Evolutionary conservation across 2,329 filamentous ascomycete species (phyloP).

Genomic region (Fusarium sacchari): DNA sequence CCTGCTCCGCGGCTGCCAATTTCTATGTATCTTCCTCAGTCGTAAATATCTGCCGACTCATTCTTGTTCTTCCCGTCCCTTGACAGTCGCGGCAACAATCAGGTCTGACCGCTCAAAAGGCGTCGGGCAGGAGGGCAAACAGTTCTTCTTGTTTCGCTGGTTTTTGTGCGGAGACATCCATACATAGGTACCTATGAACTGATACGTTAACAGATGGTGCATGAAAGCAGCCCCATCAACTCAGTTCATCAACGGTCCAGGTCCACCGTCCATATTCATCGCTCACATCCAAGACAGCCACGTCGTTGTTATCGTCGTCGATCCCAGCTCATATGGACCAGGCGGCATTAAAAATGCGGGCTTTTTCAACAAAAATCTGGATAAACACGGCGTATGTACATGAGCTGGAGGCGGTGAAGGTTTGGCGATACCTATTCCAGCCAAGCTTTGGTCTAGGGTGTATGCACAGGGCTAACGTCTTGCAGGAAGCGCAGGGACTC

Average conservation of each 20-base stretch:
- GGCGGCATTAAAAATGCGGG: conserved; percentile 40
- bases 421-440: conserved; percentile 43
- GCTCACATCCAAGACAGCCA: conserved; percentile 14
- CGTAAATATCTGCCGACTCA: neutral
- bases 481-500: conserved; percentile 31
- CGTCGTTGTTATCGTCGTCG: conserved; percentile 29
- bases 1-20: neutral
- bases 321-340: conserved; percentile 23
- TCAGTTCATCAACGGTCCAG: neutral
- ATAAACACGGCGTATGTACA: conserved; percentile 10
- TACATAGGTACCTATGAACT: no score
- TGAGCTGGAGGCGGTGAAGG: conserved; percentile 41
- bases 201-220: conserved; percentile 15
- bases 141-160: conserved; percentile 13
- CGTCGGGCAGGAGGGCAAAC: conserved; percentile 20
- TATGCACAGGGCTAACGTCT: conserved; percentile 41
- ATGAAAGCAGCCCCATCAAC: conserved; percentile 9
- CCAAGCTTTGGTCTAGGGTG: conserved; percentile 30
- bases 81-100: conserved; percentile 35
- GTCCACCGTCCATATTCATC: conserved; percentile 8
- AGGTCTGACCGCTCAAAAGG: conserved; percentile 43
- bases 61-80: conserved; percentile 8
- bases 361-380: conserved; percentile 36
- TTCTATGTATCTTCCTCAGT: neutral
- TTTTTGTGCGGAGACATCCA: conserved; percentile 23